Evolutionary conservation across 2,329 filamentous ascomycete genomes (phyloP), one percentile per base, ranked within the genome.

Genomic region (Pyricularia sp.): DNA sequence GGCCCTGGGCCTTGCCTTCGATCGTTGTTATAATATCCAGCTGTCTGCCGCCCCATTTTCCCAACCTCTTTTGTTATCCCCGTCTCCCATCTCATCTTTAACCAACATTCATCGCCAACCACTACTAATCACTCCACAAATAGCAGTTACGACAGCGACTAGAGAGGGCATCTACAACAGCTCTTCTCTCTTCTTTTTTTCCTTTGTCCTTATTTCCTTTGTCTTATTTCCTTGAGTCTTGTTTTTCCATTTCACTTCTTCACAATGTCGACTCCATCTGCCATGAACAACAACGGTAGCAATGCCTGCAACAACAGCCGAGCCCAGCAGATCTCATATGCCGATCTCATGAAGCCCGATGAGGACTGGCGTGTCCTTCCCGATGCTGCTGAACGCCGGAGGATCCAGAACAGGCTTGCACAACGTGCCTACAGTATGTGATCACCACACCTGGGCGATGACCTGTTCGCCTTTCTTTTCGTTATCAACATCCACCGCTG

Each of bases 321-420:
- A 26, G 64, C 67, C 7, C 67, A 68, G 36, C 36, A 26, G 31
- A 64, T 64, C 59, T 68, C 67, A 20, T 68, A 68, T 36, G 67
- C 67, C 58, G 67, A 68, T 50, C 58, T 68, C 28, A 68, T 68
- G 67, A 68, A 68, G 67, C 67, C 67, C 25, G 67, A 68, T 42
- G 67, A 68, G 67, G 67, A 68, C 59, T 68, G 67, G 67, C 67
- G 67, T 17, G 58, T 68, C 30, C 67, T 68, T 31, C 67, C 67
- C 23, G 67, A 68, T 28, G 67, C 67, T 26, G 67, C 67, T 17
- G 67, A 68, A 58, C 67, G 67, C 3, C 61, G 67, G 59, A 68
- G 63, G 67, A 68, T 68, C 59, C 67, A 68, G 67, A 68, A 68
- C 67, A 68, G 67, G 59, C 67, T 68, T 31, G 67, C 67, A 59